phyloP scores from a whole-genome alignment of 495 filamentous ascomycete species.

The Aspergillus conjunctus region DNA sequence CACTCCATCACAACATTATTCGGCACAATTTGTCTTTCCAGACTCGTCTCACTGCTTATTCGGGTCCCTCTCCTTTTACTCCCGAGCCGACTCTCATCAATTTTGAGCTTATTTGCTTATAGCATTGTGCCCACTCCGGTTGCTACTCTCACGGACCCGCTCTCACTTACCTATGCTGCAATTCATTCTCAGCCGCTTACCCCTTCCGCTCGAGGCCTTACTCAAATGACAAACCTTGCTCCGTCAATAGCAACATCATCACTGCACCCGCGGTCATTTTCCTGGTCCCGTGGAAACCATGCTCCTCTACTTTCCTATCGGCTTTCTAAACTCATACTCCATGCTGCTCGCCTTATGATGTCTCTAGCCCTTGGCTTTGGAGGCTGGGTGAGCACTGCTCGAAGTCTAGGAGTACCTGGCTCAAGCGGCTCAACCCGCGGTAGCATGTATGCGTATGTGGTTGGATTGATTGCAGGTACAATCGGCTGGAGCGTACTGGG shows the following conservation, averaged over 20 bases:
- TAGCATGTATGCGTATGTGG: constrained; percentile 93
- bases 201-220: constrained; percentile 72
- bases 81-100: constrained; percentile 67
- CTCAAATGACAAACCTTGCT: constrained; percentile 74
- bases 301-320: constrained; percentile 69
- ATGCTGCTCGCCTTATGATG: constrained; percentile 88
- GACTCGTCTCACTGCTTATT: constrained; percentile 75
- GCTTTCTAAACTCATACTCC: constrained; percentile 86
- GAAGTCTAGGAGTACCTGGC: constrained; percentile 61
- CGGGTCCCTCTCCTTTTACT: constrained; percentile 85
- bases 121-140: constrained; percentile 82
- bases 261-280: constrained; percentile 45
- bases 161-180: constrained; percentile 89
- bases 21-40: constrained; percentile 86
- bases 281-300: constrained; percentile 42
- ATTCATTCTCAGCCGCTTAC: constrained; percentile 86
- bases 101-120: constrained; percentile 67
- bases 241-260: constrained; percentile 60
- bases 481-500: constrained; percentile 96
- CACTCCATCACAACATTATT: constrained; percentile 87
- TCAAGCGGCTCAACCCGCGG: constrained; percentile 62
- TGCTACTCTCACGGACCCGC: constrained; percentile 80
- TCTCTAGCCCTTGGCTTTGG: constrained; percentile 86
- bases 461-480: constrained; percentile 84
- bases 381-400: constrained; percentile 94